Base-by-base conservation (phyloP, 345 rosid genomes). In the Sapria himalayana region DNA sequence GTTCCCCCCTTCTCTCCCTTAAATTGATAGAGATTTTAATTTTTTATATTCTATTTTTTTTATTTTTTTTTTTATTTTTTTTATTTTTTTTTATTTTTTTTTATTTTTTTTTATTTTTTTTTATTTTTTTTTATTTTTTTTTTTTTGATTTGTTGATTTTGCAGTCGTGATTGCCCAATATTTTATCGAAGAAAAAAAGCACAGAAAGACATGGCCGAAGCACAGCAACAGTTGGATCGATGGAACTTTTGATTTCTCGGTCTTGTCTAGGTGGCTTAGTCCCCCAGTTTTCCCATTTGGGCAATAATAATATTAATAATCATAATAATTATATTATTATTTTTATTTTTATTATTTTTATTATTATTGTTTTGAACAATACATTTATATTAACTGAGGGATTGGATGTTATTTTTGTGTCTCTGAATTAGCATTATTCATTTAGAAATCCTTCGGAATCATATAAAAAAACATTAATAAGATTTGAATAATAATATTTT, bases 141-240 rank as follows among this genome's bases (percentile, higher is more conserved):
- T 9, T 3, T 39, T 14, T 2, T 39, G 43, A 12, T 37, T 5
- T 37, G 13, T 12, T 39, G 35, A n/a, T n/a, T 57, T 19, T 35
- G 29, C 73, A 89, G 98, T 52, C 92, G 95, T 36, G 93, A 82
- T 66, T 89, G 98, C 48, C 98, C 98, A 21, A 89, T 89, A 67
- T 89, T 89, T 60, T 89, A 79, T 57, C 72, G 98, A 61, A 71
- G 98, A 53, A 82, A 72, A 67, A 89, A 82, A 63, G 98, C 76
- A 43, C 86, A 89, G 46, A 89, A 82, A 48, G 95, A 89, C 66
- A 79, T 89, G 93, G 78, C 63, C 41, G 85, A 71, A 46, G 93
- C 95, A 29, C 71, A 61, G 62, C 58, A 39, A 47, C 98, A 82
- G 46, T 59, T 89, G 35, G 92, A 78, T 43, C 59, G 94, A 12